Conservation (phyloP, 139 green algal species). For the Picochlorum costavermella region DNA sequence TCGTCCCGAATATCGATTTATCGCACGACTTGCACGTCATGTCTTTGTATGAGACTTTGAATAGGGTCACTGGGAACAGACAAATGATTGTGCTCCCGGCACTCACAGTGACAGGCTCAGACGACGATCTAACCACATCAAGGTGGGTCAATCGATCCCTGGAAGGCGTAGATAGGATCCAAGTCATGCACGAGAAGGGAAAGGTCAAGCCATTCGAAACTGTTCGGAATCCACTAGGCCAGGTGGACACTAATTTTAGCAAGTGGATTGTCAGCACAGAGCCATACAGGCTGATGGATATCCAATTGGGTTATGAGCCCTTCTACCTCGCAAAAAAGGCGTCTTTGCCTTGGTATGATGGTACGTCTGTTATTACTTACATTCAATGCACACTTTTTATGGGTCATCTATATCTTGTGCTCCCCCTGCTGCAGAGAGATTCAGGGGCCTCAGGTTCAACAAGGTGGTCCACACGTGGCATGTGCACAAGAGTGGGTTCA, state of each 20-base stretch:
- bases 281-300: conserved; percentile 18
- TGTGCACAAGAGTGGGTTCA: conserved; percentile 19
- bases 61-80: neutral
- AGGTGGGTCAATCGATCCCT: conserved; percentile 9
- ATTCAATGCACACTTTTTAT: too few species aligned
- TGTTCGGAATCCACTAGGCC: conserved; percentile 15
- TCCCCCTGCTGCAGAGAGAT: conserved; percentile 13
- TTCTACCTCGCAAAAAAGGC: conserved; percentile 26
- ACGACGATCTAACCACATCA: conserved; percentile 10
- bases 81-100: conserved; percentile 32
- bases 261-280: conserved; percentile 20
- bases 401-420: too few species aligned
- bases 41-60: conserved; percentile 10
- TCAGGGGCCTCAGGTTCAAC: conserved; percentile 28
- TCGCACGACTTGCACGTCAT: conserved; percentile 13
- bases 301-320: conserved; percentile 30
- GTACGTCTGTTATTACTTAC: conserved; percentile 8
- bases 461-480: conserved; percentile 28
- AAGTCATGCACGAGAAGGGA: neutral
- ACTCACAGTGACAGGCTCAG: conserved; percentile 18
- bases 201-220: conserved; percentile 22
- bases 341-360: conserved; percentile 37
- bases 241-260: conserved; percentile 24
- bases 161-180: conserved; percentile 9
- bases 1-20: conserved; percentile 22